These are phyloP conservation scores for Erodium trifolium DNA, from an alignment of 441 rosid genomes.

Conservation along the genomic window DNA sequence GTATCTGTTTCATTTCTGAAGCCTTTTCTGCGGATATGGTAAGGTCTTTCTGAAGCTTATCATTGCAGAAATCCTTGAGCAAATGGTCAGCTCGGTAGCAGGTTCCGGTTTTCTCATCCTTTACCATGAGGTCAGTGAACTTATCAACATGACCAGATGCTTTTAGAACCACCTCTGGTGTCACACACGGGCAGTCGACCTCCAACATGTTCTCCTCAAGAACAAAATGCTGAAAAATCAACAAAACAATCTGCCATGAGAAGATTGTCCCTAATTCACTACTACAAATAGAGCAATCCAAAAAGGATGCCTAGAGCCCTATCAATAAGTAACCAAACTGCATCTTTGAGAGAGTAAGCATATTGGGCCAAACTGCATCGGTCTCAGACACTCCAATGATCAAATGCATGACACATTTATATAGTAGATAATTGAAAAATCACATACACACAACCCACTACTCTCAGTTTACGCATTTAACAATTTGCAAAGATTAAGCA, in stretches of 20 bases:
- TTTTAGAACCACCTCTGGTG: conserved; percentile 64
- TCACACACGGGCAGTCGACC: conserved; percentile 69
- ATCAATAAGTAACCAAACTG: too few species aligned
- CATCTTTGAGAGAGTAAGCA: too few species aligned
- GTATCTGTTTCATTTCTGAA: conserved; percentile 49
- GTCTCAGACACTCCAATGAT: too few species aligned
- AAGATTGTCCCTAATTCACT: too few species aligned
- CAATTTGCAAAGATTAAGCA: too few species aligned
- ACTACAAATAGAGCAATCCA: too few species aligned
- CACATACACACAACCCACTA: too few species aligned
- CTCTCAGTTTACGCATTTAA: too few species aligned
- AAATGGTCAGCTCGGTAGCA: conserved; percentile 70
- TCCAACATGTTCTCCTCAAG: conserved; percentile 71
- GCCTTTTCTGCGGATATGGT: conserved; percentile 39
- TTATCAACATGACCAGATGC: conserved; percentile 78
- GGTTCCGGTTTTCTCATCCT: conserved; percentile 65
- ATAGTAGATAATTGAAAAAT: too few species aligned
- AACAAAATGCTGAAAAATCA: conserved; percentile 49
- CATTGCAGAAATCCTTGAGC: conserved; percentile 62
- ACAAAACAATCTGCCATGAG: background rate
- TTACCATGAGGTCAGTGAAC: conserved; percentile 74
- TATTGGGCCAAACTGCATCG: too few species aligned
- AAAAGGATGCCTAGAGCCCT: too few species aligned
- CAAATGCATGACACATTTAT: too few species aligned
- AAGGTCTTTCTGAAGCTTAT: conserved; percentile 64